Conservation (phyloP, 2,329 filamentous ascomycete species). For the Penicillium sp. region DNA sequence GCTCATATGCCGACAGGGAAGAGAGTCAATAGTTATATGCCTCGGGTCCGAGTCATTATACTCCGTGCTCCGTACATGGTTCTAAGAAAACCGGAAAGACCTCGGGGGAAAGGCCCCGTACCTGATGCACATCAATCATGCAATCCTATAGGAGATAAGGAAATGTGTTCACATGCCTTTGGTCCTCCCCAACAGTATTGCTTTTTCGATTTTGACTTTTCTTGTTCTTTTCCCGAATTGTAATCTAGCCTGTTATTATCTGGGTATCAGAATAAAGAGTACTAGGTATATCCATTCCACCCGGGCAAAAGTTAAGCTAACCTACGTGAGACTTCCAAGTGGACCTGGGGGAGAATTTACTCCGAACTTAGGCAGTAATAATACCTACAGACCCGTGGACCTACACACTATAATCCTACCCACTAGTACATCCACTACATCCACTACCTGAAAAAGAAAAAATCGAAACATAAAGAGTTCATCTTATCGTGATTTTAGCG, state of each 20-base stretch:
- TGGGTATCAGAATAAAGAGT: neutral
- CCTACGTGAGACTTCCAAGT: neutral
- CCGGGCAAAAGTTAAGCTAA: neutral
- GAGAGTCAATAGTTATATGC: too few species aligned
- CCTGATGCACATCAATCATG: constrained; percentile 2
- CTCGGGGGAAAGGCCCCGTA: neutral
- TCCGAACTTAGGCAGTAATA: neutral
- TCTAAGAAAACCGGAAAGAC: neutral
- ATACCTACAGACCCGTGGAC: neutral
- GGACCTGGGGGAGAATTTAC: neutral
- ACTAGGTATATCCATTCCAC: neutral
- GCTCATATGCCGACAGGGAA: neutral
- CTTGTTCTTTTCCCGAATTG: neutral
- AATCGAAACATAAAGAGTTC: constrained; percentile 1
- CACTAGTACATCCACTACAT: neutral
- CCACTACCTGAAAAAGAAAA: neutral
- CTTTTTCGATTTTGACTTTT: neutral
- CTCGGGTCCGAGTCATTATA: neutral
- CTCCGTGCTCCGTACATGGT: neutral
- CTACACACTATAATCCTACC: neutral
- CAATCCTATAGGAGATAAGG: neutral
- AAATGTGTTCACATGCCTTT: neutral
- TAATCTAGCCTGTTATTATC: neutral
- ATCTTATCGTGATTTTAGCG: constrained; percentile 21
- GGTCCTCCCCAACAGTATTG: neutral